These are phyloP conservation scores for Backusella psychrophila DNA, from an alignment of 192 early-diverging fungal species.

Conservation along the genomic window DNA sequence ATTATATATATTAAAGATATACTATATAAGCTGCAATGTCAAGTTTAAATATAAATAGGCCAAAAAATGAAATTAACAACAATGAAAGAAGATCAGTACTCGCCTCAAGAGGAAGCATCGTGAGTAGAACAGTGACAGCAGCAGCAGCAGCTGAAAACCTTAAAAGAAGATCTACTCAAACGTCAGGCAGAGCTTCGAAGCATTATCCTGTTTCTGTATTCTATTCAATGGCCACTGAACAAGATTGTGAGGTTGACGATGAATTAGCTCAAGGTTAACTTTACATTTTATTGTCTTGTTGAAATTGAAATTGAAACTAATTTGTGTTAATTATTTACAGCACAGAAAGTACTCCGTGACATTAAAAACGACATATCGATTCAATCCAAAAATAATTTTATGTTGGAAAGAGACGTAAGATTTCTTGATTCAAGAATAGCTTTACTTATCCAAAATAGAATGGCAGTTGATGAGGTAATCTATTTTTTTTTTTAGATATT, in stretches of 20 bases:
- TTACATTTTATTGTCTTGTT: neutral
- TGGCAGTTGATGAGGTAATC: constrained; percentile 83
- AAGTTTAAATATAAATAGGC: neutral
- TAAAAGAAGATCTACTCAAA: constrained; percentile 19
- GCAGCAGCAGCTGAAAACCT: constrained; percentile 33
- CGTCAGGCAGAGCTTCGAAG: constrained; percentile 52
- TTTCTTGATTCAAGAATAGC: constrained; percentile 91
- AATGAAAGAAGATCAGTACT: neutral
- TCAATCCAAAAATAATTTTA: constrained; percentile 94
- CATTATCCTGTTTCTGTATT: constrained; percentile 71
- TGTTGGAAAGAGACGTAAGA: constrained; percentile 89
- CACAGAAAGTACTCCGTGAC: constrained; percentile 80
- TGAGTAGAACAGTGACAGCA: constrained; percentile 33
- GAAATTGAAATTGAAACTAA: neutral
- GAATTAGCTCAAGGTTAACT: constrained; percentile 84
- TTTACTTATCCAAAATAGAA: constrained; percentile 89
- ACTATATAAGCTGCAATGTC: neutral
- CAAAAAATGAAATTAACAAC: neutral
- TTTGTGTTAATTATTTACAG: constrained; percentile 38
- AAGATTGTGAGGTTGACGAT: constrained; percentile 91
- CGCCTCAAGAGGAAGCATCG: constrained; percentile 5
- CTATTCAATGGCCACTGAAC: constrained; percentile 85
- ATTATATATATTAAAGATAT: too few relatives aligned
- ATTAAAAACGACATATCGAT: constrained; percentile 87
- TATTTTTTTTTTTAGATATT: constrained; percentile 18